Conservation (phyloP, 1,284 basidiomycete species). For the Pseudozyma pruni region DNA sequence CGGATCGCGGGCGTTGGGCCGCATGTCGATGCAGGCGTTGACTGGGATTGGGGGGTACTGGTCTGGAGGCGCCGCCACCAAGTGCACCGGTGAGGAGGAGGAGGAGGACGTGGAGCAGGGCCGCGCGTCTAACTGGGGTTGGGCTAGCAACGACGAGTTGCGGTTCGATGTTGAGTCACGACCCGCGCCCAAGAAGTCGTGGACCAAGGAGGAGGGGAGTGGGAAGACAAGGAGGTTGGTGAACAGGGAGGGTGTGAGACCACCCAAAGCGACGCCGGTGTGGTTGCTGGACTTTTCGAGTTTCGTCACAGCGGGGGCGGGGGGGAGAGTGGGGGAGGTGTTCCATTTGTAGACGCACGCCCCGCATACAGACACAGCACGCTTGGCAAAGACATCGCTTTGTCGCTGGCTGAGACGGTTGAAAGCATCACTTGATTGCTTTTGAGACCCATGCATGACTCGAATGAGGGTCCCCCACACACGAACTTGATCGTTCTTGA, state of each 20-base stretch:
- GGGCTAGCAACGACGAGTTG: too few relatives aligned
- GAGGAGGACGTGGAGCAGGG: slow-evolving; percentile 6
- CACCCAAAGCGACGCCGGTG: slow-evolving; percentile 27
- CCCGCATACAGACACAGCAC: too few relatives aligned
- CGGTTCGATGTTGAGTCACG: too few relatives aligned
- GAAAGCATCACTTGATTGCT: too few relatives aligned
- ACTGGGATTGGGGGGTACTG: slow-evolving; percentile 53
- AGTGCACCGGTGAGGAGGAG: slow-evolving; percentile 48
- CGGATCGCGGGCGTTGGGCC: slow-evolving; percentile 40
- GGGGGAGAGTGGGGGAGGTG: not conserved
- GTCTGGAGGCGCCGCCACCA: slow-evolving; percentile 39
- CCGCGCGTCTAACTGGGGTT: not conserved
- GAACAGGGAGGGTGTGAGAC: slow-evolving; percentile 7
- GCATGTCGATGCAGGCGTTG: slow-evolving; percentile 57
- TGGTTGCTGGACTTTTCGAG: slow-evolving; percentile 42
- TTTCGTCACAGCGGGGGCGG: not conserved
- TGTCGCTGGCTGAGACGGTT: too few relatives aligned
- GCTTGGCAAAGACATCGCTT: too few relatives aligned
- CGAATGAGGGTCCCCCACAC: too few relatives aligned
- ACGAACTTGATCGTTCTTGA: too few relatives aligned
- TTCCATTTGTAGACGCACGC: slow-evolving; percentile 20
- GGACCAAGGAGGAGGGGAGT: not conserved
- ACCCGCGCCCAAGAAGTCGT: not conserved
- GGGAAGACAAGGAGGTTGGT: slow-evolving; percentile 20
- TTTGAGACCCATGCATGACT: too few relatives aligned